These are phyloP conservation scores for Herpetomonas samuelpessoai DNA, from an alignment of 208 protist species.

Conservation along the genomic window DNA sequence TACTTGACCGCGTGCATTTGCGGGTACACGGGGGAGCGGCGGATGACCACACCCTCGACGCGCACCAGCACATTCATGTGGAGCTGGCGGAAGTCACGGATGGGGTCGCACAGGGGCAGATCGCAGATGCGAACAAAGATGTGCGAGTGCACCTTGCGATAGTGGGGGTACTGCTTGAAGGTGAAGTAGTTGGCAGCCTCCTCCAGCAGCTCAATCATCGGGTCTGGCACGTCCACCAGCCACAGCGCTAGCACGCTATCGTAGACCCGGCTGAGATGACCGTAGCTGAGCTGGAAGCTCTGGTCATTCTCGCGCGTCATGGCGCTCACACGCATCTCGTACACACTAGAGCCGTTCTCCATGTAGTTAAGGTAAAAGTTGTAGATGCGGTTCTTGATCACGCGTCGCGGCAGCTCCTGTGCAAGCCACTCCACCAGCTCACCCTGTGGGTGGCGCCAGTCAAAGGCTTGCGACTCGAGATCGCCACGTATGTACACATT, in stretches of 20 bases:
- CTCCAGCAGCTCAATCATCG: conserved; percentile 98
- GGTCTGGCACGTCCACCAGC: conserved; percentile 95
- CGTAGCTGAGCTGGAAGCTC: conserved; percentile 94
- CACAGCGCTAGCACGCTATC: conserved; percentile 94
- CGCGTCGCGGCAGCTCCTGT: conserved; percentile 80
- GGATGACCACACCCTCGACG: conserved; percentile 98
- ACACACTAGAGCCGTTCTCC: conserved; percentile 72
- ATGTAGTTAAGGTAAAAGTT: conserved; percentile 92
- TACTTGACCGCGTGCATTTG: conserved; percentile 97
- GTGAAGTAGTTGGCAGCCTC: conserved; percentile 93
- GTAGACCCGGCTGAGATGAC: conserved; percentile 88
- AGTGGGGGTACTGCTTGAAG: conserved; percentile 92
- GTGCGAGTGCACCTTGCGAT: conserved; percentile 87
- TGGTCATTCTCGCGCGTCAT: conserved; percentile 93
- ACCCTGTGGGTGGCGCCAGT: conserved; percentile 86
- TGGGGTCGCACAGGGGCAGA: conserved; percentile 95
- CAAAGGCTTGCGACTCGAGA: conserved; percentile 73
- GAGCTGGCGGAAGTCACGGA: conserved; percentile 97
- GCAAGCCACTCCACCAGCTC: conserved; percentile 89
- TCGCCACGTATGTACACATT: conserved; percentile 76
- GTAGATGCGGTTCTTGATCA: conserved; percentile 90
- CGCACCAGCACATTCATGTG: conserved; percentile 98
- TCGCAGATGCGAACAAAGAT: conserved; percentile 97
- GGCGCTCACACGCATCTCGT: conserved; percentile 75
- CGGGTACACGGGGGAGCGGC: conserved; percentile 97